Base-by-base conservation (phyloP, 352 stramenopile genomes). In the Globisporangium megalacanthum region DNA sequence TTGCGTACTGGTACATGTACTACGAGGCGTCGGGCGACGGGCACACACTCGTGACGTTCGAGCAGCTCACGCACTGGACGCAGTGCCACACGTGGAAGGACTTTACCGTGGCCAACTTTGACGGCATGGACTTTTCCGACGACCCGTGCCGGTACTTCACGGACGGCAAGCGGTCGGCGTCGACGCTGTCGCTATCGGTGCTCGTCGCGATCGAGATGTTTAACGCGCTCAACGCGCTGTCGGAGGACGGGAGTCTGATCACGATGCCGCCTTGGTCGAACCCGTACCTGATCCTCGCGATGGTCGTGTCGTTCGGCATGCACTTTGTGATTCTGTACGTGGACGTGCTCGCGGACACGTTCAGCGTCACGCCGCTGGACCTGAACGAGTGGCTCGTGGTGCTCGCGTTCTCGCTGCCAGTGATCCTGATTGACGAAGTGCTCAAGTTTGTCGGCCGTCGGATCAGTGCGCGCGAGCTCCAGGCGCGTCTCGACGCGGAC, bases 171-270 rank as follows among this genome's bases (percentile, higher is more conserved):
- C 79, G 88, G 58, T 87, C 84, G 62, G 89, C 94, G 37, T 97
- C 90, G 64, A 98, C 94, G 36, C 72, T 98, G 19, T 97, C 89
- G 59, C 75, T 98, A 11, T 96, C 89, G 37, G 92, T 98, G 35
- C 65, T 98, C 55, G 93, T 98, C 31, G 83, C 89, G 2, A 97
- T 98, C 56, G 94, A 98, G 72, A 98, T 98, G 93, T 91, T 98
- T 63, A 98, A 98, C 64, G 90, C 90, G 9, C 61, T 98, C 47
- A 98, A 98, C 77, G 94, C 94, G 46, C 79, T 97, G 5, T 97
- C 89, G 57, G 88, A 97, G 58, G 92, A 97, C 63, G 86, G 87
- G 55, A 96, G 81, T 68, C 67, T 98, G 35, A 33, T 98, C 11
- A 94, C 81, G 10, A 96, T 98, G 83, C 92, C 92, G 19, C 92